Evolutionary conservation across 129 eudicot genomes (phyloP).

Genomic region (Smallanthus sonchifolius): DNA sequence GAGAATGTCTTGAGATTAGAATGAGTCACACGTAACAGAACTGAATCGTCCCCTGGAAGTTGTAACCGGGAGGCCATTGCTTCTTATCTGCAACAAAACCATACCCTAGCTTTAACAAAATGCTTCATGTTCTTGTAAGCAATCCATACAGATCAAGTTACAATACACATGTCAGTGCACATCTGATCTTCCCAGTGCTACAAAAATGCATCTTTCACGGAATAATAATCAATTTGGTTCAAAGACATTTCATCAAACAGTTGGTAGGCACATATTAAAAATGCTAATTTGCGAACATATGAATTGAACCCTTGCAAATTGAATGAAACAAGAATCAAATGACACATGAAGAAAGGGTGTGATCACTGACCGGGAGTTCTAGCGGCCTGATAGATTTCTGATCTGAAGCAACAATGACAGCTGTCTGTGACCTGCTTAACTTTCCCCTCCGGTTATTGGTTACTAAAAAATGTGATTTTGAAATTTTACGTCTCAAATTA

Average conservation of each 20-base stretch:
- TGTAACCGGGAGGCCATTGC: slow-evolving; percentile 64
- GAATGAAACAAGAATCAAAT: background rate
- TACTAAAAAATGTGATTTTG: background rate
- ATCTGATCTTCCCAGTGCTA: background rate
- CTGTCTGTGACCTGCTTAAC: too few species aligned
- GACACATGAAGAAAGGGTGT: background rate
- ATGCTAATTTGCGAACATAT: background rate
- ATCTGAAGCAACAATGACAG: slow-evolving; percentile 30
- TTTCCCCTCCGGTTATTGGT: background rate
- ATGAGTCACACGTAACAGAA: slow-evolving; percentile 64
- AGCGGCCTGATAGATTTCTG: slow-evolving; percentile 11
- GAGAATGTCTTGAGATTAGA: slow-evolving; percentile 80
- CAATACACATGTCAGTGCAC: background rate
- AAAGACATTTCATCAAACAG: slow-evolving; percentile 29
- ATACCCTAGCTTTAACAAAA: background rate
- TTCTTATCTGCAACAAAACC: slow-evolving; percentile 28
- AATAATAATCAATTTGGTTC: background rate
- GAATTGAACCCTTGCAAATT: background rate
- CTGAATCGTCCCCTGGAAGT: slow-evolving; percentile 69
- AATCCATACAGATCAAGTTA: slow-evolving; percentile 2
- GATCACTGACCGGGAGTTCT: slow-evolving; percentile 15
- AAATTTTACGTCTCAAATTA: background rate
- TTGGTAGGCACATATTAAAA: slow-evolving; percentile 7
- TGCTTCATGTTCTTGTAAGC: background rate
- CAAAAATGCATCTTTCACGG: background rate